phyloP scores from a whole-genome alignment of 2,329 filamentous ascomycete genomes.

The Penicillium digitatum region DNA sequence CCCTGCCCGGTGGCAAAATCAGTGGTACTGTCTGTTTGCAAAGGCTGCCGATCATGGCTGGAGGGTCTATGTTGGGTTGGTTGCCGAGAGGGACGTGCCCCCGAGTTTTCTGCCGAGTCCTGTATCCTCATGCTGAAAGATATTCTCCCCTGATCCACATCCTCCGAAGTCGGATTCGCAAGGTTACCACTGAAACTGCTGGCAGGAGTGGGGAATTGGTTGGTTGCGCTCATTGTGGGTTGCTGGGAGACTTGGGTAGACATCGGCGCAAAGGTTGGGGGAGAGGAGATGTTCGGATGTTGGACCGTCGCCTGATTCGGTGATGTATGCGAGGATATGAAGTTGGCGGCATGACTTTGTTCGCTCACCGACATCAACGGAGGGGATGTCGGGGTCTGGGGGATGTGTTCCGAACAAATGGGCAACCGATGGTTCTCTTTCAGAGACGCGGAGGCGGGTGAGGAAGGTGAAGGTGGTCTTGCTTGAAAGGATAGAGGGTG shows the following conservation, averaged over 20 bases:
- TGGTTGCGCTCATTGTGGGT: slow-evolving; percentile 38
- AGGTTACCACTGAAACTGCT: slow-evolving; percentile 43
- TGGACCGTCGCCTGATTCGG: slow-evolving; percentile 43
- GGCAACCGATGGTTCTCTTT: slow-evolving; percentile 34
- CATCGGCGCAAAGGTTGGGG: slow-evolving; percentile 42
- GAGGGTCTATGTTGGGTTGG: slow-evolving; percentile 31
- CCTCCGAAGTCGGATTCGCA: slow-evolving; percentile 32
- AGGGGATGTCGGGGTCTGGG: slow-evolving; percentile 43
- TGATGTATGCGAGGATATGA: slow-evolving; percentile 45
- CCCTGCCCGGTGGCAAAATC: slow-evolving; percentile 23
- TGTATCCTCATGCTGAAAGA: slow-evolving; percentile 23
- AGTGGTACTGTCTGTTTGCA: slow-evolving; percentile 14
- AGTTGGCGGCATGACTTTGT: slow-evolving; percentile 47
- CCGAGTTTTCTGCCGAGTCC: slow-evolving; percentile 20
- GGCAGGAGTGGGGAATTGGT: slow-evolving; percentile 45
- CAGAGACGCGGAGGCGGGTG: slow-evolving; percentile 38
- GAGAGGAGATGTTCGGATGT: slow-evolving; percentile 40
- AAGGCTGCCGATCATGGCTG: slow-evolving; percentile 34
- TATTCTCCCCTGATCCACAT: slow-evolving; percentile 36
- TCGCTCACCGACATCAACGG: slow-evolving; percentile 51
- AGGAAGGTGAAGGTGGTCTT: slow-evolving; percentile 44
- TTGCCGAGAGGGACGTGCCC: slow-evolving; percentile 17
- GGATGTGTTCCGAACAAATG: slow-evolving; percentile 32
- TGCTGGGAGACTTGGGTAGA: slow-evolving; percentile 43
- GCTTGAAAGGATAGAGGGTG: slow-evolving; percentile 33